phyloP scores from a whole-genome alignment of 1,284 basidiomycete species.

The Amylostereum areolatum region DNA sequence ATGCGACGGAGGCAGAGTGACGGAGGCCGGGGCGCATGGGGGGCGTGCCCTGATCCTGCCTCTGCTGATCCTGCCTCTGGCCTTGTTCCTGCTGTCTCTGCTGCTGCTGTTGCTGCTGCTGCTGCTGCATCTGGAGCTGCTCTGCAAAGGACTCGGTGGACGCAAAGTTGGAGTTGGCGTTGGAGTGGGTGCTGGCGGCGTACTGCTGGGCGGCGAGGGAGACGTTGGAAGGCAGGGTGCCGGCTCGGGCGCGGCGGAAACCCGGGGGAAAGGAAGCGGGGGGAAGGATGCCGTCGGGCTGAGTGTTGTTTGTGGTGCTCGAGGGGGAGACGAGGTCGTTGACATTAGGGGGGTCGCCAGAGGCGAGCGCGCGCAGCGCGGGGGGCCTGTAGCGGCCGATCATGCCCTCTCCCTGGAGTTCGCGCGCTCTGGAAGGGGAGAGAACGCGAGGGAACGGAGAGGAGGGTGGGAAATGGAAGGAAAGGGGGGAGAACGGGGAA shows the following conservation, averaged over 20 bases:
- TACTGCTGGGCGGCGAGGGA: slow-evolving; percentile 80
- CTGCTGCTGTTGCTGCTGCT: slow-evolving; percentile 12
- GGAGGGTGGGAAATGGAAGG: slow-evolving; percentile 3
- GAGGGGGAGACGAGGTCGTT: slow-evolving; percentile 27
- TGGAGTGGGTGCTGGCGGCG: slow-evolving; percentile 57
- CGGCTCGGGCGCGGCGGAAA: slow-evolving; percentile 83
- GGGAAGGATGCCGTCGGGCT: slow-evolving; percentile 51
- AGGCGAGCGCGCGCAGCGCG: slow-evolving; percentile 66
- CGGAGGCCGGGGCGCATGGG: slow-evolving; percentile 66
- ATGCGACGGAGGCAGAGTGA: slow-evolving; percentile 67
- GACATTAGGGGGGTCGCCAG: slow-evolving; percentile 68
- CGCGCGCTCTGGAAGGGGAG: slow-evolving; percentile 58
- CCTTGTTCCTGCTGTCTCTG: no score
- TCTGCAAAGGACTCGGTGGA: slow-evolving; percentile 64
- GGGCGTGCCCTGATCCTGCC: no score
- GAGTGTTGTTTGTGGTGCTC: slow-evolving; percentile 42
- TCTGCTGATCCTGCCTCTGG: no score
- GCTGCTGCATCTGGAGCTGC: slow-evolving; percentile 40
- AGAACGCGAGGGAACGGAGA: background rate
- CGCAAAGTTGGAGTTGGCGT: slow-evolving; percentile 35
- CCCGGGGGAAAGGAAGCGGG: slow-evolving; percentile 71
- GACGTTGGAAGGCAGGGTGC: slow-evolving; percentile 83
- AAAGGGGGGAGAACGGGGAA: slow-evolving; percentile 10
- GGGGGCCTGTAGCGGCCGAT: slow-evolving; percentile 72
- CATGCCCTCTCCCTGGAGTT: slow-evolving; percentile 72